Evolutionary conservation across 352 stramenopile species (phyloP), one percentile per base, ranked within the genome.

Genomic region (Phytophthora ramorum): DNA sequence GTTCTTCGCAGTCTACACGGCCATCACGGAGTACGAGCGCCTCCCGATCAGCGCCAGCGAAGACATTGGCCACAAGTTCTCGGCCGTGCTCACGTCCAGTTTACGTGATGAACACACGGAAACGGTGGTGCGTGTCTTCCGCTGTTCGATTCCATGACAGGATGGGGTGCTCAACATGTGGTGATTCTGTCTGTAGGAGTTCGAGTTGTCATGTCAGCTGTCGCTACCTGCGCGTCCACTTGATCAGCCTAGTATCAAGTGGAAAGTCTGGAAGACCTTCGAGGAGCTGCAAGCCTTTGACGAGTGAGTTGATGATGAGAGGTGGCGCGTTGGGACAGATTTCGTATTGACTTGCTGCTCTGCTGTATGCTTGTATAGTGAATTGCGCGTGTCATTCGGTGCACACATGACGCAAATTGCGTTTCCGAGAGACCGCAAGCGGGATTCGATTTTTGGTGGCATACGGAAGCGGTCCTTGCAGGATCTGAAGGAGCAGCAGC

Each of bases 241-340:
- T 16, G 79, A 89, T 41, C 87, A 92, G 58, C 81, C 81, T 12
- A 90, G 84, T 47, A 86, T 92, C 55, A 81, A 83, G 40, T 94
- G 85, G 85, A 94, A 90, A 52, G 71, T 78, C 7, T 94, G 85
- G 85, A 90, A 90, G 48, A 82, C 82, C 4, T 81, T 83, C n/a
- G 54, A 72, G 16, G 73, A 94, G 58, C 64, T 92, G 5, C 85
- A 91, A 48, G 54, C 69, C 0, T 89, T 94, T 60, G 80, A 92
- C 20, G 82, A 92, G 85, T 94, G 72, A 54, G 81, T 68, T 16
- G 4, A 22, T 28, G n/a, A 22, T 46, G n/a, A 13, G n/a, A 46
- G n/a, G 6, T 46, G 4, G 7, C 34, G 10, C 12, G 7, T 13
- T 24, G 2, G 20, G 8, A 7, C 13, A 2, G 40, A 10, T 45